Conservation (phyloP, 2,329 filamentous ascomycete species). For the Cladophialophora psammophila region DNA sequence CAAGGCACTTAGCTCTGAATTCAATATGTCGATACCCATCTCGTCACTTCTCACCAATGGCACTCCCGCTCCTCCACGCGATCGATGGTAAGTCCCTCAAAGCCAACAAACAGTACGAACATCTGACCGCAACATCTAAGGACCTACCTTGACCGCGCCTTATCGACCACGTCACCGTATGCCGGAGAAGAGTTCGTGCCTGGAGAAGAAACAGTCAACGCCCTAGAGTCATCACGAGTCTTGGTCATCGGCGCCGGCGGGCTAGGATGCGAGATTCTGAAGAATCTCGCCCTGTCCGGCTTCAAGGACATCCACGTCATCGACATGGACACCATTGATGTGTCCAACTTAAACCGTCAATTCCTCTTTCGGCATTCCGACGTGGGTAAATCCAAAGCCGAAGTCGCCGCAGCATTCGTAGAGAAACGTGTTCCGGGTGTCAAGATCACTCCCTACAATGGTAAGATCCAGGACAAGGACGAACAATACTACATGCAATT, state of each 20-base stretch:
- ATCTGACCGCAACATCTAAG: constrained; percentile 54
- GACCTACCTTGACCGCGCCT: constrained; percentile 83
- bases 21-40: constrained; percentile 28
- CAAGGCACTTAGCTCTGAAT: not conserved
- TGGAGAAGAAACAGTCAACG: constrained; percentile 60
- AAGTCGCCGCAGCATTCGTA: constrained; percentile 90
- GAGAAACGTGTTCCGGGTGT: constrained; percentile 88
- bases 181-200: constrained; percentile 70
- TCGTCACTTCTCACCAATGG: constrained; percentile 37
- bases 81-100: constrained; percentile 42
- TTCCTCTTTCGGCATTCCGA: constrained; percentile 93
- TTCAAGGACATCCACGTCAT: constrained; percentile 99
- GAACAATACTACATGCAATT: constrained; percentile 98
- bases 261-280: constrained; percentile 93
- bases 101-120: not conserved
- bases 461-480: constrained; percentile 95
- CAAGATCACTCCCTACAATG: constrained; percentile 91
- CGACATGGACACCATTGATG: constrained; percentile 99
- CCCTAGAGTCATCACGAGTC: constrained; percentile 74
- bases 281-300: constrained; percentile 91
- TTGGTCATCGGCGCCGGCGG: constrained; percentile 81
- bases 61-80: constrained; percentile 23
- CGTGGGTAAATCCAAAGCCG: constrained; percentile 92
- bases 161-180: constrained; percentile 79
- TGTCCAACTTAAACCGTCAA: constrained; percentile 96